Percentiles rank a stretch among this genome's conserved stretches.
These are phyloP conservation scores for Yarrowia bubula DNA, from an alignment of 805 yeast genomes.

Conservation along the genomic window DNA sequence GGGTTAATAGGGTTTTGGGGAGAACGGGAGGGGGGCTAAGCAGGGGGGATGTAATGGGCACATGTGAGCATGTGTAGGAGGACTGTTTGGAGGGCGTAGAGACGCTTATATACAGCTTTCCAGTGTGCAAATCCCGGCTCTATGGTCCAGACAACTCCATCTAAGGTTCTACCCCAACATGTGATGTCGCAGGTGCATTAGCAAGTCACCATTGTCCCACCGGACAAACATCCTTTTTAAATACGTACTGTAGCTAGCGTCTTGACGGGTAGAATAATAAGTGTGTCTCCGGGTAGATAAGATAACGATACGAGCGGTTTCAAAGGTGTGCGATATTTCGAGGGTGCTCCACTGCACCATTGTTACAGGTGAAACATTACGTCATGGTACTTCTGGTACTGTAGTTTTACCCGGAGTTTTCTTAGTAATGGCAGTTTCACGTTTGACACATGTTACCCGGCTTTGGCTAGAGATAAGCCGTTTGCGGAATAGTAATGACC, in stretches of 20 bases:
- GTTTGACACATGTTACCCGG: no score
- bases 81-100: no score
- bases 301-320: neutral
- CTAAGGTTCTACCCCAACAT: conserved; percentile 5
- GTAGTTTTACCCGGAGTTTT: neutral
- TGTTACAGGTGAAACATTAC: neutral
- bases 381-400: neutral
- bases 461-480: no score
- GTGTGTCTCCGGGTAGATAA: neutral
- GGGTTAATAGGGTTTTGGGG: neutral
- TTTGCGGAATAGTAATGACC: no score
- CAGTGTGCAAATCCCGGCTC: no score
- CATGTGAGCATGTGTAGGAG: neutral
- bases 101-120: no score
- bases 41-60: neutral
- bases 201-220: conserved; percentile 7
- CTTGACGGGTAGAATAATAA: neutral
- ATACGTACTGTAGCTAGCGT: no score
- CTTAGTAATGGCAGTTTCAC: no score
- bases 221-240: neutral
- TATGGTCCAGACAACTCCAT: neutral
- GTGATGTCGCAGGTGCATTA: conserved; percentile 7
- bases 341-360: no score
- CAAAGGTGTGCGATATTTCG: no score
- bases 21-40: neutral